Percentiles rank a stretch among this genome's conserved stretches.
These are phyloP conservation scores for Bullera alba DNA, from an alignment of 768 basidiomycete genomes.

Conservation along the genomic window DNA sequence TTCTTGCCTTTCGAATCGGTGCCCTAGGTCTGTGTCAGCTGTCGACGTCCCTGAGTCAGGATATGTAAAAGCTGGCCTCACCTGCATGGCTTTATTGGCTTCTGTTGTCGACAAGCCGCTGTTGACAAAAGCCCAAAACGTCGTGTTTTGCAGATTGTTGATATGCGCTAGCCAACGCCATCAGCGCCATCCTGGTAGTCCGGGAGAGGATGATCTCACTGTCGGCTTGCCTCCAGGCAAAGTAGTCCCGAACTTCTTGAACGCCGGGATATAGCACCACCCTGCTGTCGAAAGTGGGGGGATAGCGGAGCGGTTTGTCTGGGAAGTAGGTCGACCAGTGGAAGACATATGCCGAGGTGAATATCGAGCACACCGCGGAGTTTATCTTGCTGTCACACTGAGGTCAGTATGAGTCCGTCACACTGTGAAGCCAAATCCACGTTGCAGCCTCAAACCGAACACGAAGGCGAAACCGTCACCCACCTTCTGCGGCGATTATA, in stretches of 20 bases:
- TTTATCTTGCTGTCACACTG: conserved; percentile 66
- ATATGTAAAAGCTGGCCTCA: conserved; percentile 42
- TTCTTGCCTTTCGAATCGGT: conserved; percentile 84
- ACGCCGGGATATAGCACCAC: conserved; percentile 71
- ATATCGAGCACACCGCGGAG: conserved; percentile 72
- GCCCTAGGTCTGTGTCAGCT: conserved; percentile 58
- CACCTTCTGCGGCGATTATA: conserved; percentile 69
- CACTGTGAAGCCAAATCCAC: background rate
- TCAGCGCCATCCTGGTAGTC: conserved; percentile 1
- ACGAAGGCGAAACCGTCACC: conserved; percentile 5
- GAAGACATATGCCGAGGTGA: conserved; percentile 84
- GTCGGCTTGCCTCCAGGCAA: conserved; percentile 91
- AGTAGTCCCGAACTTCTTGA: conserved; percentile 77
- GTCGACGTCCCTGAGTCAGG: background rate
- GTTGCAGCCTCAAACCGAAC: background rate
- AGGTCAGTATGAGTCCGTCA: background rate
- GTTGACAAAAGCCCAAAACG: conserved; percentile 87
- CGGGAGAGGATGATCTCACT: conserved; percentile 56
- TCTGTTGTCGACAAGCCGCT: conserved; percentile 70
- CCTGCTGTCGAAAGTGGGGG: conserved; percentile 88
- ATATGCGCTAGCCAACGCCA: conserved; percentile 66
- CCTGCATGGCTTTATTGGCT: conserved; percentile 73
- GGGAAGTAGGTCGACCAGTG: conserved; percentile 72
- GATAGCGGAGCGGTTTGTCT: conserved; percentile 62
- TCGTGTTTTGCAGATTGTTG: conserved; percentile 95